These are phyloP conservation scores for Leucogyrophana mollusca DNA, from an alignment of 768 basidiomycete species.

Conservation along the genomic window DNA sequence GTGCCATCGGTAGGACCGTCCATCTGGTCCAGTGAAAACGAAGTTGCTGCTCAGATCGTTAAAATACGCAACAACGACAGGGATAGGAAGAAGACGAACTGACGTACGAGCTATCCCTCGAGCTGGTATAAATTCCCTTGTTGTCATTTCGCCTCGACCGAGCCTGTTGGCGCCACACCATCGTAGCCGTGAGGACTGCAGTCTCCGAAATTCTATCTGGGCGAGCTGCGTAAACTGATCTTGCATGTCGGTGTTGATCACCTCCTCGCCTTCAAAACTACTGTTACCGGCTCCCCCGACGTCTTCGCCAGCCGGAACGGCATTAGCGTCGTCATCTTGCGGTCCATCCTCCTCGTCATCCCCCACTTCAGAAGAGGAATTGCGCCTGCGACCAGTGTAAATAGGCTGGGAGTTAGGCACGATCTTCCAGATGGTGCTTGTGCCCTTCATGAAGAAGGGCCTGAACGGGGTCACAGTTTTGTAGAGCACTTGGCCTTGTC, in stretches of 20 bases:
- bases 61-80: not conserved
- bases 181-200: conserved; percentile 4
- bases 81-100: not conserved
- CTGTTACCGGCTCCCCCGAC: not conserved
- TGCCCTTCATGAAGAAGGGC: conserved; percentile 6
- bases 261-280: conserved; percentile 2
- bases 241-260: conserved; percentile 4
- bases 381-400: not conserved
- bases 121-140: conserved; percentile 7
- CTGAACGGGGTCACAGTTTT: not conserved
- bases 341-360: not conserved
- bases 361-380: not conserved
- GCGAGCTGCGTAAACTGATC: conserved; percentile 7
- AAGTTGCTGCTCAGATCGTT: conserved; percentile 1
- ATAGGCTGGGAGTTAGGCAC: not conserved
- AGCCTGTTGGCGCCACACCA: conserved; percentile 7
- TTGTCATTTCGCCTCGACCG: conserved; percentile 1
- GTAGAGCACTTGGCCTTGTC: not conserved
- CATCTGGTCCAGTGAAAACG: conserved; percentile 7
- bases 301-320: conserved; percentile 1
- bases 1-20: conserved; percentile 4
- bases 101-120: conserved; percentile 2
- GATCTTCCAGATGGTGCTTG: conserved; percentile 5
- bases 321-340: not conserved
- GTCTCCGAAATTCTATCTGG: conserved; percentile 4